Evolutionary conservation across 768 basidiomycete genomes (phyloP).

Genomic region (Boletus sp.): DNA sequence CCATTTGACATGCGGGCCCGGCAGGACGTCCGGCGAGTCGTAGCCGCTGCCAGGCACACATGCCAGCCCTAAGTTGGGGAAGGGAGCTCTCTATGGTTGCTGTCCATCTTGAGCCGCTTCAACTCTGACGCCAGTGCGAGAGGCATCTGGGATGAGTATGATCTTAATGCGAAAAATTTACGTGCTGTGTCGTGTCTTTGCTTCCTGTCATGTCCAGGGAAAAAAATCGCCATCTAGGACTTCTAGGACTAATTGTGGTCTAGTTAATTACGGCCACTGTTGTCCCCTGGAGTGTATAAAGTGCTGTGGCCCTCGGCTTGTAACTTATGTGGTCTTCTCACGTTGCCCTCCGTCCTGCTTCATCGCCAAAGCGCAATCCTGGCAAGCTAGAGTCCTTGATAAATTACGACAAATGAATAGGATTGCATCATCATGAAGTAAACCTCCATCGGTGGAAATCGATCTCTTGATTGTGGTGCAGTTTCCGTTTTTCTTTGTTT

Average conservation of each 20-base stretch:
- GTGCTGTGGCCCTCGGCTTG: slow-evolving; percentile 7
- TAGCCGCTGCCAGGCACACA: not conserved
- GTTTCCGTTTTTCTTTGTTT: slow-evolving; percentile 3
- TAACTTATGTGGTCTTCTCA: too few relatives aligned
- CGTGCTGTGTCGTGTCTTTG: not conserved
- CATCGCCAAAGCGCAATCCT: slow-evolving; percentile 9
- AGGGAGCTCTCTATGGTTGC: slow-evolving; percentile 3
- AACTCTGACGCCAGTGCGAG: not conserved
- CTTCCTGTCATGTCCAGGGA: not conserved
- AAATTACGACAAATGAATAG: slow-evolving; percentile 10
- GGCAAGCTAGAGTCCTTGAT: slow-evolving; percentile 12
- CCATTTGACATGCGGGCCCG: not conserved
- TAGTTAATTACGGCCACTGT: slow-evolving; percentile 11
- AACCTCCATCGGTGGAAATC: not conserved
- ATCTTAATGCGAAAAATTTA: not conserved
- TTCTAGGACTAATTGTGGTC: slow-evolving; percentile 1
- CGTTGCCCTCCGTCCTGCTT: slow-evolving; percentile 13
- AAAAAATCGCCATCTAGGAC: not conserved
- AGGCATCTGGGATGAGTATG: not conserved
- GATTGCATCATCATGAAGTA: slow-evolving; percentile 9
- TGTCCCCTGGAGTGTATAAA: slow-evolving; percentile 11
- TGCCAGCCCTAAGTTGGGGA: not conserved
- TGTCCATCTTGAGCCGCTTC: not conserved
- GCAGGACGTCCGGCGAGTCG: not conserved
- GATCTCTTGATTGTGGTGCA: slow-evolving; percentile 13